Percentiles rank a stretch among this genome's conserved stretches.
These are phyloP conservation scores for Cercospora sojina DNA, from an alignment of 2,329 filamentous ascomycete species.

Conservation along the genomic window DNA sequence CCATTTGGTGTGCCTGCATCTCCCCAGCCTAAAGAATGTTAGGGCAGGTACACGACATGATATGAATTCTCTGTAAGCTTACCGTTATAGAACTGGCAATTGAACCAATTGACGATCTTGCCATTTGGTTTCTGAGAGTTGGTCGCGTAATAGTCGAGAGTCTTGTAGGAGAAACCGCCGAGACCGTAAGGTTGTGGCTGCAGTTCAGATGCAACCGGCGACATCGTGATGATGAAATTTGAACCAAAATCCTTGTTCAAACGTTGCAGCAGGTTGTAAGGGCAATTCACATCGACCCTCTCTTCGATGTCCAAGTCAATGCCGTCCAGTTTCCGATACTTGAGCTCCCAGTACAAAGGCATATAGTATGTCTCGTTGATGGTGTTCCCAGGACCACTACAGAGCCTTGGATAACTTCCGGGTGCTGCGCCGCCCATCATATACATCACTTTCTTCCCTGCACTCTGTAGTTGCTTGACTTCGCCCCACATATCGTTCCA, in stretches of 20 bases:
- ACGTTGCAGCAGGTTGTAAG: conserved; percentile 30
- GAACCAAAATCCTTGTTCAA: conserved; percentile 31
- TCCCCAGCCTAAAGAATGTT: conserved; percentile 32
- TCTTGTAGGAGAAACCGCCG: conserved; percentile 30
- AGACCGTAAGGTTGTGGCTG: conserved; percentile 24
- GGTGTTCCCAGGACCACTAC: conserved; percentile 20
- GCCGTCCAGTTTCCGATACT: conserved; percentile 30
- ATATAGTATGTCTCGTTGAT: conserved; percentile 31
- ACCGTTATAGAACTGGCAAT: conserved; percentile 32
- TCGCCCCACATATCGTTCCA: conserved; percentile 32
- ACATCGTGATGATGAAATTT: conserved; percentile 36
- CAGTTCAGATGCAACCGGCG: conserved; percentile 34
- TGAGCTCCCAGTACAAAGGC: conserved; percentile 30
- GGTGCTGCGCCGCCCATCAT: conserved; percentile 34
- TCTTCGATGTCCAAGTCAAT: conserved; percentile 38
- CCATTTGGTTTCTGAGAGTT: conserved; percentile 28
- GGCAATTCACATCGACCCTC: conserved; percentile 26
- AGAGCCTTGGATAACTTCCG: conserved; percentile 31
- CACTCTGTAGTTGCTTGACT: conserved; percentile 27
- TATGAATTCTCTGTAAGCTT: conserved; percentile 16
- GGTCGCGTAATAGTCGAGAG: conserved; percentile 27
- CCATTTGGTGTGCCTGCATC: conserved; percentile 27
- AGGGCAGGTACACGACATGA: not conserved
- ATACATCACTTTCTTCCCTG: conserved; percentile 33
- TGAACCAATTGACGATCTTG: conserved; percentile 34